Base-by-base conservation (phyloP, 257 asterid genomes). In the Knoxia roxburghii region DNA sequence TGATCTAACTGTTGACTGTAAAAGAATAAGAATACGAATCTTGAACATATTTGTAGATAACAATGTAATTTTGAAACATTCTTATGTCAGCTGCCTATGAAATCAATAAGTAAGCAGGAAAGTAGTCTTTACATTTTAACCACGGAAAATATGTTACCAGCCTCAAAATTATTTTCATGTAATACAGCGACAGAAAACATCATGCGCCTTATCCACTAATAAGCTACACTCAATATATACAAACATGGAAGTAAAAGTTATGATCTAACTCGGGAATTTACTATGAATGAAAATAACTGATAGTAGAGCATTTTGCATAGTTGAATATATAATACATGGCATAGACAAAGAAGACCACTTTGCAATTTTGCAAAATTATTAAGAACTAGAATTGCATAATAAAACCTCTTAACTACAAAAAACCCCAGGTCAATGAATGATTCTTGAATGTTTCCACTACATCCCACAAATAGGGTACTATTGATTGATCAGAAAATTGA, bases 81-180 rank as follows among this genome's bases (percentile, higher is more conserved):
- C n/a, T n/a, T n/a, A n/a, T n/a, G n/a, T n/a, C n/a, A n/a, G n/a
- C n/a, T n/a, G n/a, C n/a, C n/a, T n/a, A 80, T 59, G 48, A 65
- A 61, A 68, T 50, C 41, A 69, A 32, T 52, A n/a, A n/a, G n/a
- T 50, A 35, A 46, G 67, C 59, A 33, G 43, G 45, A 29, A 64
- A 46, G 30, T 15, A 30, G 43, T 10, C 32, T 26, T 68, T 11
- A 18, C n/a, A n/a, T 67, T 56, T 13, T 9, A 18, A 68, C 11
- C 37, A 18, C 64, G 27, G 8, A 5, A 2, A 56, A 12, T 8
- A 26, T 2, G 37, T 14, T 52, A 50, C 43, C 64, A 68, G 43
- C 30, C 29, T n/a, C 26, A 53, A 53, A n/a, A n/a, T 17, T 5
- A 3, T 27, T 63, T 7, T 56, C 17, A 14, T 13, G 33, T 2